phyloP scores from a whole-genome alignment of 768 basidiomycete genomes.

The Hericium rajendrae region DNA sequence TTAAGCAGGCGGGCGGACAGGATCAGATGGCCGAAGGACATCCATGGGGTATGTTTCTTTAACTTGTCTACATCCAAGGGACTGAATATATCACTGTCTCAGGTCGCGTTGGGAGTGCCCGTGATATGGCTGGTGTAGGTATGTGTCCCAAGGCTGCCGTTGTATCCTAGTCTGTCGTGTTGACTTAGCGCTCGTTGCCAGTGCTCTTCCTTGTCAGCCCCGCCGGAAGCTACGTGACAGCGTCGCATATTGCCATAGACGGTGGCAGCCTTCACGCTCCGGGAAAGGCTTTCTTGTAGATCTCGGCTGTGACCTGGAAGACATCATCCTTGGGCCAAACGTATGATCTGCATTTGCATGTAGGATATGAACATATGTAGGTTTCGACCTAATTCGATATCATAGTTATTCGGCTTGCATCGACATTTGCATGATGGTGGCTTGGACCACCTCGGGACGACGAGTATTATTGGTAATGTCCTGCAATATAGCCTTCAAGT shows the following conservation, averaged over 20 bases:
- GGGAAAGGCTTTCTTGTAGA: slow-evolving; percentile 1
- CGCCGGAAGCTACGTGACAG: slow-evolving; percentile 67
- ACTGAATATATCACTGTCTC: slow-evolving; percentile 1
- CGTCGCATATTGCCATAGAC: slow-evolving; percentile 61
- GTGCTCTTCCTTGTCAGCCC: slow-evolving; percentile 40
- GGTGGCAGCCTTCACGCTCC: slow-evolving; percentile 27
- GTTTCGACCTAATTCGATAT: too few relatives aligned
- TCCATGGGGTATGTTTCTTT: slow-evolving; percentile 44
- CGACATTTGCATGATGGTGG: too few relatives aligned
- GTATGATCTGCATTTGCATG: too few relatives aligned
- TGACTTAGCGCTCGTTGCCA: slow-evolving; percentile 1
- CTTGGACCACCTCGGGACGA: too few relatives aligned
- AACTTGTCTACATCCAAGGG: not conserved
- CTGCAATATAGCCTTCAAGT: too few relatives aligned
- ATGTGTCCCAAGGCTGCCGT: slow-evolving; percentile 2
- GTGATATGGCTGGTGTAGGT: slow-evolving; percentile 64
- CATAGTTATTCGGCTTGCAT: too few relatives aligned
- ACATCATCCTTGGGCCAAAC: too few relatives aligned
- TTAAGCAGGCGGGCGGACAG: slow-evolving; percentile 43
- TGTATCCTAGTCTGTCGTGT: too few relatives aligned
- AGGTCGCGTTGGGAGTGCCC: slow-evolving; percentile 58
- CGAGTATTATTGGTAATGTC: too few relatives aligned
- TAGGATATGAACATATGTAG: too few relatives aligned
- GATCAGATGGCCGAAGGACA: slow-evolving; percentile 40
- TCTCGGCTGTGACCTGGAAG: too few relatives aligned